A percentile compares a stretch with the other conserved stretches of the same genome.
Conservation (phyloP, 23 red algal species). For the Gracilaria gracilis region DNA sequence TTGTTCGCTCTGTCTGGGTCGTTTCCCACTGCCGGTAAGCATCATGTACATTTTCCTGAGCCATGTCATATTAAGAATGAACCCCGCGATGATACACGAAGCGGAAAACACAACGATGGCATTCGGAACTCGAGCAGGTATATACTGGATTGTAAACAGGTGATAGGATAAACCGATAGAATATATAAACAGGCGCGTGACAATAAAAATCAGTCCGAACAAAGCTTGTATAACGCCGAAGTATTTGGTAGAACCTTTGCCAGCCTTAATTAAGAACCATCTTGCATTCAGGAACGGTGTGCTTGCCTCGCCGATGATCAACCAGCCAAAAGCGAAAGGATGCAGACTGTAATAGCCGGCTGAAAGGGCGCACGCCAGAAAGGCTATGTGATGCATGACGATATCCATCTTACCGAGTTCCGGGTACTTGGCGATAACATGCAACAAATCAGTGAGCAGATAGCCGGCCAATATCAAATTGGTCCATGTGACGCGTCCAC, state of each 20-base stretch:
- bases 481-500: slow-evolving; percentile 38
- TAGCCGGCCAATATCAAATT: slow-evolving; percentile 57
- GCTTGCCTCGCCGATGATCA: slow-evolving; percentile 78
- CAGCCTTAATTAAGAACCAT: slow-evolving; percentile 72
- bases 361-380: slow-evolving; percentile 44
- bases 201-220: slow-evolving; percentile 71
- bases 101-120: slow-evolving; percentile 14
- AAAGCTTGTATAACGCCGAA: slow-evolving; percentile 39
- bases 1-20: background rate
- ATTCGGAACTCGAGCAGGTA: slow-evolving; percentile 16
- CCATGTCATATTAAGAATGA: slow-evolving; percentile 73
- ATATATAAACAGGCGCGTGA: slow-evolving; percentile 75
- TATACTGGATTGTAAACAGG: slow-evolving; percentile 40
- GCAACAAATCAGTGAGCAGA: slow-evolving; percentile 67
- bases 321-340: slow-evolving; percentile 72
- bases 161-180: slow-evolving; percentile 40
- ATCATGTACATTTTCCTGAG: slow-evolving; percentile 62
- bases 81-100: slow-evolving; percentile 53
- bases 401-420: slow-evolving; percentile 68
- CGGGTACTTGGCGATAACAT: slow-evolving; percentile 60
- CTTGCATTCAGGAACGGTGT: slow-evolving; percentile 81
- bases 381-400: slow-evolving; percentile 70
- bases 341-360: slow-evolving; percentile 60
- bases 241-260: slow-evolving; percentile 42
- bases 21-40: slow-evolving; percentile 4